Evolutionary conservation across 257 asterid genomes (phyloP), one percentile per base, ranked within the genome.

Genomic region (Scutellaria minor): DNA sequence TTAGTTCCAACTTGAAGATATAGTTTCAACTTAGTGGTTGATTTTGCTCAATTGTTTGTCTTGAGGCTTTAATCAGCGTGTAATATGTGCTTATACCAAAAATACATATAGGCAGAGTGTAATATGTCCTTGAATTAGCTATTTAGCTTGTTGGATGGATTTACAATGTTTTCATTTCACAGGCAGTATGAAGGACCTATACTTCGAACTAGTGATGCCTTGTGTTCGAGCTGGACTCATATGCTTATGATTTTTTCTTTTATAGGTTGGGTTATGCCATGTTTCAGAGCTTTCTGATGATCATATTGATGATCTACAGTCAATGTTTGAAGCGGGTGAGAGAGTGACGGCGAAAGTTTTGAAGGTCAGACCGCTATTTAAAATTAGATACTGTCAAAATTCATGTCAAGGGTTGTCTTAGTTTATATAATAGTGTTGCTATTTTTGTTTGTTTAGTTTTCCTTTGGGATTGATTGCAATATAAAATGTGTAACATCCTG

Each of bases 251-350:
- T 75, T 41, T 41, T 55, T 66, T 66, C 81, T 70, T 76, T 66
- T 62, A 54, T 80, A 94, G 98, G 99, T 92, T 61, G 99, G 99
- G 59, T 78, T 95, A 75, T 95, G 99, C 86, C 99, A 95, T 75
- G 78, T 92, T 61, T 95, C 99, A 2, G 96, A 92, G 89, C 84
- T 95, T 75, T 88, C 94, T 79, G 98, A 95, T 81, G 89, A 85
- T 65, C 90, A 64, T 70, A 62, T 83, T 22, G 92, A 85, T 64
- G 79, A 81, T 73, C 73, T 85, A 68, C 91, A 78, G 72, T 46
- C 83, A 37, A 75, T 62, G 66, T 89, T 83, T 78, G 85, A 88
- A 75, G 90, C 89, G 62, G 94, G 97, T 71, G 96, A 95, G 58
- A 82, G 65, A 70, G 95, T 92, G 80, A 87, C 67, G 4, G 91